Percentiles rank a stretch among this genome's conserved stretches.
Evolutionary conservation across 345 rosid genomes (phyloP).

Genomic region (Dipteronia dyeriana): DNA sequence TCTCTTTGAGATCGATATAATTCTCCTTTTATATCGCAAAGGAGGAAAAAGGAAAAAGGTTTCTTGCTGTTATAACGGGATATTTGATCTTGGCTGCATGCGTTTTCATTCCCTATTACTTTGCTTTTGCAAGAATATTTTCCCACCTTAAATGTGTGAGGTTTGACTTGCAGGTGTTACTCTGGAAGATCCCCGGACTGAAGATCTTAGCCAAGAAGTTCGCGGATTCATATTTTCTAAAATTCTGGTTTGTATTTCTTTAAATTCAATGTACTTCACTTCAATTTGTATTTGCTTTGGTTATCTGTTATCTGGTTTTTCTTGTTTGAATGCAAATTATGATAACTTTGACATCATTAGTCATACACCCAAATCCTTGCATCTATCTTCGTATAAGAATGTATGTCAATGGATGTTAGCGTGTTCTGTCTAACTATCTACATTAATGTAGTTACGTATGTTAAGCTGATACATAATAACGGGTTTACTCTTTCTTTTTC

Average conservation of each 20-base stretch:
- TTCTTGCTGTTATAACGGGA: not conserved
- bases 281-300: not conserved
- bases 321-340: constrained; percentile 2
- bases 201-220: constrained; percentile 99
- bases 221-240: constrained; percentile 98
- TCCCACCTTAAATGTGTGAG: constrained; percentile 19
- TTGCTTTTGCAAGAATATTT: constrained; percentile 14
- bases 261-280: not conserved
- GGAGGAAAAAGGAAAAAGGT: not conserved
- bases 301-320: not conserved
- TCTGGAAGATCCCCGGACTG: constrained; percentile 94
- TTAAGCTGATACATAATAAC: not conserved
- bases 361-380: not conserved
- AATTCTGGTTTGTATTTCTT: constrained; percentile 67
- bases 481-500: not conserved
- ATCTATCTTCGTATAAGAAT: not conserved
- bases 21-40: not conserved
- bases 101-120: not conserved
- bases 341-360: not conserved
- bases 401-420: not conserved
- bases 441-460: too few species aligned
- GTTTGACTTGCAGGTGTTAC: constrained; percentile 74
- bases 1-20: not conserved
- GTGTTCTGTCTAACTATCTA: too few species aligned
- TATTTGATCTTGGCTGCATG: not conserved